Evolutionary conservation across 1,284 basidiomycete species (phyloP), one percentile per base, ranked within the genome.

Genomic region (Athelia psychrophila): DNA sequence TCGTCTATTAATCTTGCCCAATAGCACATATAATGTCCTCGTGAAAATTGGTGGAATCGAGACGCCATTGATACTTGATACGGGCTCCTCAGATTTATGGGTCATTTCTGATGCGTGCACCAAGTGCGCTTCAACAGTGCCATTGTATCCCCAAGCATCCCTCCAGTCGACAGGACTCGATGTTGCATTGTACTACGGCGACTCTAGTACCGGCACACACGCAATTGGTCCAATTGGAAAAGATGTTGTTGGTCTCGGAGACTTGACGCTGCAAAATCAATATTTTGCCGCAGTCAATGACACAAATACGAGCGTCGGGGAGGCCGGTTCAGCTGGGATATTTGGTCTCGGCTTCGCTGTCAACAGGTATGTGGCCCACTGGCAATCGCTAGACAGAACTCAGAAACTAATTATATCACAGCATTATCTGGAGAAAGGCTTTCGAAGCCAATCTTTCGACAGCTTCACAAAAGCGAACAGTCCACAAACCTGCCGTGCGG

Each of bases 71-170:
- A 67, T 80, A 35, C 63, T 81, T 79, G 80, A 83, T 52, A 81
- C 80, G 6, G 80, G 80, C 32, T 83, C 81, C 3, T 77, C 80
- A 4, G 80, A 83, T 57, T 55, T 81, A 8, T 84, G 82, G 81
- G 73, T 80, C n/a, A 58, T 77, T 23, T 79, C 80, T 0, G 71
- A 77, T 24, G 62, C 66, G 1, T 83, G 79, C 60, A 66, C 58
- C 12, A 19, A 63, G 33, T 72, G 69, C 50, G 47, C 61, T 2
- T 56, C 54, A 24, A 59, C 59, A 3, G 57, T 69, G 9, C 57
- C 70, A 10, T 57, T 75, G 27, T 79, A 79, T 53, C 69, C 74
- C 1, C 68, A 70, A 45, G 48, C 69, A 3, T 66, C 58, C 15
- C 73, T 80, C 56, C 59, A 68, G 25, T 64, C 69, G n/a, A 62